phyloP scores from a whole-genome alignment of 495 filamentous ascomycete genomes.

The Mytilinidion resinicola region DNA sequence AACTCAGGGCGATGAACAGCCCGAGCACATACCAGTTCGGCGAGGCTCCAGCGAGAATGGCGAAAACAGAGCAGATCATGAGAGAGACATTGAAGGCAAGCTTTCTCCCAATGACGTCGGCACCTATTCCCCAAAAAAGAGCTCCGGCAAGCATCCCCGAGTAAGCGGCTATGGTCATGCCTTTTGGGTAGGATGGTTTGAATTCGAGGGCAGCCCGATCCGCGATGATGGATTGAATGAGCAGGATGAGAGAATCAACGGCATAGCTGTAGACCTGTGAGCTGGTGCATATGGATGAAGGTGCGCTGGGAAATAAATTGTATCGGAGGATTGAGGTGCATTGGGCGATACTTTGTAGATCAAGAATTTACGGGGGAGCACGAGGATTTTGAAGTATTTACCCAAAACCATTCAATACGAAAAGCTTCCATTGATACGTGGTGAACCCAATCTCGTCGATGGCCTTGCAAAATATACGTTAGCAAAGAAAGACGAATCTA shows the following conservation, averaged over 20 bases:
- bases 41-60: slow-evolving; percentile 44
- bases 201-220: slow-evolving; percentile 54
- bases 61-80: slow-evolving; percentile 45
- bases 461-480: slow-evolving; percentile 36
- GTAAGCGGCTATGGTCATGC: slow-evolving; percentile 57
- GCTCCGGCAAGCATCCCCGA: slow-evolving; percentile 48
- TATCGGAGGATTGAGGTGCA: neutral
- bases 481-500: too few relatives aligned
- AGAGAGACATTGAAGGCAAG: slow-evolving; percentile 50
- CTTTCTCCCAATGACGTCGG: slow-evolving; percentile 50
- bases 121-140: slow-evolving; percentile 49
- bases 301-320: too few relatives aligned
- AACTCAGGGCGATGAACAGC: slow-evolving; percentile 42
- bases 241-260: slow-evolving; percentile 61
- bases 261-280: slow-evolving; percentile 46
- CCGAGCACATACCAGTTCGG: slow-evolving; percentile 47
- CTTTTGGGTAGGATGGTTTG: slow-evolving; percentile 47
- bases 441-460: slow-evolving; percentile 73
- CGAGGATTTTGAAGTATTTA: slow-evolving; percentile 30
- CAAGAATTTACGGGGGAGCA: too few relatives aligned
- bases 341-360: too few relatives aligned
- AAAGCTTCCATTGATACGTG: slow-evolving; percentile 61
- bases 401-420: slow-evolving; percentile 61
- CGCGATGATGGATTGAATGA: slow-evolving; percentile 62
- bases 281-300: neutral